Conservation (phyloP, 768 basidiomycete genomes). For the Termitomyces sp. region DNA sequence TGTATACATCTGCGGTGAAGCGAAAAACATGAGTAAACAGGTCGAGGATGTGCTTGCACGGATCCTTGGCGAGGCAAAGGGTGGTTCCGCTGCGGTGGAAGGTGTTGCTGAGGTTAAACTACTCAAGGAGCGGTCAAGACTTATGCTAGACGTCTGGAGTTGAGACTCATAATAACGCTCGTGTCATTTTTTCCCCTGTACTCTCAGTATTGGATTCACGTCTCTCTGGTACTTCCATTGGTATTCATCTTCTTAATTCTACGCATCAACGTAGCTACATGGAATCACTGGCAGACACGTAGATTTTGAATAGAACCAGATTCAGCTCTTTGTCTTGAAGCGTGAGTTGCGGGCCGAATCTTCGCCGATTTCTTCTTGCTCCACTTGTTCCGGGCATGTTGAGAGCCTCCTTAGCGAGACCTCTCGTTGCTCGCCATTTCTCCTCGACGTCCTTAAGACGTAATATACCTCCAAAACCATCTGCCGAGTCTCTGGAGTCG, state of each 20-base stretch:
- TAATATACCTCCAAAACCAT: slow-evolving; percentile 20
- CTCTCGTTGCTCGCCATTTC: slow-evolving; percentile 22
- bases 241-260: slow-evolving; percentile 15
- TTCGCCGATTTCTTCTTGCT: not conserved
- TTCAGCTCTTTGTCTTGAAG: not conserved
- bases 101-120: slow-evolving; percentile 89
- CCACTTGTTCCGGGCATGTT: slow-evolving; percentile 22
- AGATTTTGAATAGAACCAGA: slow-evolving; percentile 13
- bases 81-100: slow-evolving; percentile 81
- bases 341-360: not conserved
- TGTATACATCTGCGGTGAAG: slow-evolving; percentile 95
- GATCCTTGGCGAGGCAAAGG: slow-evolving; percentile 91
- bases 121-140: slow-evolving; percentile 88
- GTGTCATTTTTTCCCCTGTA: slow-evolving; percentile 2
- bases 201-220: slow-evolving; percentile 3
- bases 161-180: slow-evolving; percentile 25
- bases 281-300: slow-evolving; percentile 8
- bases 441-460: slow-evolving; percentile 23
- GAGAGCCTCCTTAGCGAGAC: slow-evolving; percentile 26
- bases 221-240: slow-evolving; percentile 2
- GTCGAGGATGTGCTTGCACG: slow-evolving; percentile 86
- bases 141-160: slow-evolving; percentile 89
- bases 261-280: slow-evolving; percentile 8
- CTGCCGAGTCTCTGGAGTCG: slow-evolving; percentile 1
- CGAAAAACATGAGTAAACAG: slow-evolving; percentile 92